Evolutionary conservation across 2,329 filamentous ascomycete genomes (phyloP).

Genomic region (Pseudogymnoascus pannorum): DNA sequence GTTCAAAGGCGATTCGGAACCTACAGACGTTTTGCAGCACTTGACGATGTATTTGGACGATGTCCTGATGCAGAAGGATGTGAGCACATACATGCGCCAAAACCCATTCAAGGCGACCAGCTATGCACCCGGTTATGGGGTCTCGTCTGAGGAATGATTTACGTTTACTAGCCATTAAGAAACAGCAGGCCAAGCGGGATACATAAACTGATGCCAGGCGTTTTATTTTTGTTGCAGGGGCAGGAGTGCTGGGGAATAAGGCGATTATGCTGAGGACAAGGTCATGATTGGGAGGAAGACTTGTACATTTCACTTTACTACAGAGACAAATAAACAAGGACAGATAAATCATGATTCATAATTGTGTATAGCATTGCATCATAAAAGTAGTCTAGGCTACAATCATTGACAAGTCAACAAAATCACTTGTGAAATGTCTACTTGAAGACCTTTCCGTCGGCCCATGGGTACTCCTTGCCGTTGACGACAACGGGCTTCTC

Average conservation of each 20-base stretch:
- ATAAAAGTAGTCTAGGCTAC: constrained; percentile 11
- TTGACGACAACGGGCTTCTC: constrained; percentile 73
- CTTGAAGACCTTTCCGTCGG: constrained; percentile 98
- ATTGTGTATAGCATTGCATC: constrained; percentile 9
- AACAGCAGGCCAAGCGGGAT: too few relatives aligned
- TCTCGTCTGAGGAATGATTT: not conserved
- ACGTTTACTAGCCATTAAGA: not conserved
- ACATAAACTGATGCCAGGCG: not conserved
- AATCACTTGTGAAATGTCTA: constrained; percentile 44
- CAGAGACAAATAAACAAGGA: not conserved
- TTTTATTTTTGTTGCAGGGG: not conserved
- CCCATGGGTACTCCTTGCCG: constrained; percentile 84
- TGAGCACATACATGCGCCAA: constrained; percentile 53
- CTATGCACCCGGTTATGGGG: not conserved
- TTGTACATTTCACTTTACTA: not conserved
- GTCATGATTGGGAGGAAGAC: not conserved
- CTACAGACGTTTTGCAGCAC: constrained; percentile 41
- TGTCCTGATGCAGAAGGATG: constrained; percentile 47
- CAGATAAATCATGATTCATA: constrained; percentile 7
- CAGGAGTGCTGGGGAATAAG: not conserved
- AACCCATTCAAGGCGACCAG: constrained; percentile 37
- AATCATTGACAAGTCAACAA: constrained; percentile 10
- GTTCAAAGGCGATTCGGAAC: constrained; percentile 37
- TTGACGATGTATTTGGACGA: constrained; percentile 56
- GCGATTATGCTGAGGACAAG: not conserved